Conservation (phyloP, 345 rosid genomes). For the Odontarrhena argentea region DNA sequence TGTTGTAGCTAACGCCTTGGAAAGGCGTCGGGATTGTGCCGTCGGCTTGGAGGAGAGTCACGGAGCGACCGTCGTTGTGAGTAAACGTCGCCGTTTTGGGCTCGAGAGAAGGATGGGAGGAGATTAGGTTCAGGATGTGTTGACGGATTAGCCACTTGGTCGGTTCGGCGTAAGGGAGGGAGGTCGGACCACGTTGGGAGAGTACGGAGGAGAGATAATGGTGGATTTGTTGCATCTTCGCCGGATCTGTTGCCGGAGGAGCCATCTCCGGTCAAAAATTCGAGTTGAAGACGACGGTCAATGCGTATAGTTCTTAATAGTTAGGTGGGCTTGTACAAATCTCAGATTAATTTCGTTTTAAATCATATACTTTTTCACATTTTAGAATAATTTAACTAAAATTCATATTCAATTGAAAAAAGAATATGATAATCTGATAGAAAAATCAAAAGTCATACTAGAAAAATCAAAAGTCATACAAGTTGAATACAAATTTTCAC, state of each 20-base stretch:
- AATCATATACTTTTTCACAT: too few species aligned
- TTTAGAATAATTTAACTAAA: too few species aligned
- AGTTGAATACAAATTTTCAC: too few species aligned
- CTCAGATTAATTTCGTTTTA: too few species aligned
- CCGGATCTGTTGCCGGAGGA: conserved; percentile 36
- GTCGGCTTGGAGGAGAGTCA: conserved; percentile 85
- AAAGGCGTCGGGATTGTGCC: conserved; percentile 84
- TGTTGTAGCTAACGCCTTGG: conserved; percentile 84
- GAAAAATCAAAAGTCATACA: too few species aligned
- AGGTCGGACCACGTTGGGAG: conserved; percentile 77
- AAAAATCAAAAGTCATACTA: too few species aligned
- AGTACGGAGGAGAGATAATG: conserved; percentile 85
- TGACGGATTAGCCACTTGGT: conserved; percentile 91
- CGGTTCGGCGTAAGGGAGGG: conserved; percentile 78
- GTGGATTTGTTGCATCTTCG: conserved; percentile 58
- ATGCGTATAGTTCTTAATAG: not conserved
- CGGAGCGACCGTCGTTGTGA: conserved; percentile 95
- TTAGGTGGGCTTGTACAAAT: too few species aligned
- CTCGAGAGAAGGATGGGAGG: conserved; percentile 64
- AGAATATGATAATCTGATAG: too few species aligned
- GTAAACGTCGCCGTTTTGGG: conserved; percentile 89
- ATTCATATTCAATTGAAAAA: too few species aligned
- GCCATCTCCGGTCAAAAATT: conserved; percentile 32
- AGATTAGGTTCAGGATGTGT: conserved; percentile 67
- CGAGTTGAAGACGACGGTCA: not conserved